Evolutionary conservation across 2,329 filamentous ascomycete genomes (phyloP).

Genomic region (Fusarium sp.): DNA sequence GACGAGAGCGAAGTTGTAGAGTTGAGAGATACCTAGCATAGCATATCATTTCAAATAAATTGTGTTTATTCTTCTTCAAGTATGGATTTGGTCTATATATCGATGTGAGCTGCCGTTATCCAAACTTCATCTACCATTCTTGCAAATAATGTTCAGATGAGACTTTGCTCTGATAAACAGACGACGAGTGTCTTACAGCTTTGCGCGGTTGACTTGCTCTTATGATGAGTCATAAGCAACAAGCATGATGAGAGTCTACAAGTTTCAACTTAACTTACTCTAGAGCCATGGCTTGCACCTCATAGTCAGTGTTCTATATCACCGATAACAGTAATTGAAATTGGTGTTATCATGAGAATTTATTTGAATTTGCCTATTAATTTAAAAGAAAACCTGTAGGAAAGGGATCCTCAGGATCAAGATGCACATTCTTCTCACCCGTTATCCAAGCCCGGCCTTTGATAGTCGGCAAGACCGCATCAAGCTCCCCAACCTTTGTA

Average conservation of each 20-base stretch:
- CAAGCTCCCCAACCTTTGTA: constrained; percentile 1
- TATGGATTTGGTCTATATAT: not conserved
- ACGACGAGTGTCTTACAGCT: not conserved
- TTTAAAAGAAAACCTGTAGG: not conserved
- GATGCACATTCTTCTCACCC: constrained; percentile 19
- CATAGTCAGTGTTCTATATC: accelerated
- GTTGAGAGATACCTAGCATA: not conserved
- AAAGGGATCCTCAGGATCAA: constrained; percentile 20
- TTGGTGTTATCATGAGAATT: accelerated
- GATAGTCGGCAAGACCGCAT: constrained; percentile 9
- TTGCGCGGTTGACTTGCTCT: not conserved
- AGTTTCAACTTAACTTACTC: not conserved
- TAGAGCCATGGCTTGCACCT: not conserved
- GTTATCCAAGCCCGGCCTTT: constrained; percentile 23
- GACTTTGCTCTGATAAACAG: not conserved
- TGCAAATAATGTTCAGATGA: not conserved
- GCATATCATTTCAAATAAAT: not conserved
- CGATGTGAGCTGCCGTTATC: not conserved
- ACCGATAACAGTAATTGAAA: accelerated
- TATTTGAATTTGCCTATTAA: not conserved
- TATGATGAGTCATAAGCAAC: not conserved
- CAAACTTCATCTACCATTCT: not conserved
- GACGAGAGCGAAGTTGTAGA: constrained; percentile 46
- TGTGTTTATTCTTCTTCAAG: not conserved
- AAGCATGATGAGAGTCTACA: not conserved